Evolutionary conservation across 2,329 filamentous ascomycete species (phyloP).

Genomic region (Thielaviopsis populi): DNA sequence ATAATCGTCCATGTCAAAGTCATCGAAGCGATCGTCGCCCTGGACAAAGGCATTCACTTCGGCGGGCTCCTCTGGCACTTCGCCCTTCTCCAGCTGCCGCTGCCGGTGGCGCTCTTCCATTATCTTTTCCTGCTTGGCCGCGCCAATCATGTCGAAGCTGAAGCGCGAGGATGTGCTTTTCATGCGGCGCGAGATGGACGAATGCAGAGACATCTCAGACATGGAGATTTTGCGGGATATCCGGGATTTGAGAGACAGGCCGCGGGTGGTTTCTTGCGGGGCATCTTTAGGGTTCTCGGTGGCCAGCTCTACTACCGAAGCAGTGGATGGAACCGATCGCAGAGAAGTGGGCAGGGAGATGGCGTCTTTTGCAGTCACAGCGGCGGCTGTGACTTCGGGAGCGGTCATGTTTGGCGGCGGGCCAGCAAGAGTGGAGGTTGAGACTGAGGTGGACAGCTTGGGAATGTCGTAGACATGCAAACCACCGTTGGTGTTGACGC

Average conservation of each 20-base stretch:
- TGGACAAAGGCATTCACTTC: conserved; percentile 20
- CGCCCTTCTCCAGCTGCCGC: conserved; percentile 46
- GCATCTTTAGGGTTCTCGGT: background rate
- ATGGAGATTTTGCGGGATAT: conserved; percentile 40
- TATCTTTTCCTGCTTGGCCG: conserved; percentile 50
- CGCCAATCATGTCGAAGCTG: conserved; percentile 66
- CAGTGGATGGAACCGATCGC: conserved; percentile 10
- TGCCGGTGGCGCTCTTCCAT: conserved; percentile 60
- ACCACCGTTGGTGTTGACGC: background rate
- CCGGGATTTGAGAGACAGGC: conserved; percentile 20
- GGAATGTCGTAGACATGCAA: background rate
- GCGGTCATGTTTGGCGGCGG: background rate
- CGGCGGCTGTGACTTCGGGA: background rate
- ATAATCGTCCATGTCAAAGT: conserved; percentile 41
- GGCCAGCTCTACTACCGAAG: background rate
- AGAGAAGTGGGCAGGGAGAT: conserved; percentile 5
- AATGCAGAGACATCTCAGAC: conserved; percentile 34
- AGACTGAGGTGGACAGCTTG: conserved; percentile 11
- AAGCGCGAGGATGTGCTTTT: conserved; percentile 67
- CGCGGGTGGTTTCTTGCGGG: background rate
- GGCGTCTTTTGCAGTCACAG: conserved; percentile 4
- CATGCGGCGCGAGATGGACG: conserved; percentile 46
- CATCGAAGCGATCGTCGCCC: conserved; percentile 42
- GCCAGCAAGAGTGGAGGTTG: background rate
- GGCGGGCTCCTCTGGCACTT: conserved; percentile 25